These are phyloP conservation scores for Saccharomycopsis hybrid DNA, from an alignment of 1,139 yeast species.

Conservation along the genomic window DNA sequence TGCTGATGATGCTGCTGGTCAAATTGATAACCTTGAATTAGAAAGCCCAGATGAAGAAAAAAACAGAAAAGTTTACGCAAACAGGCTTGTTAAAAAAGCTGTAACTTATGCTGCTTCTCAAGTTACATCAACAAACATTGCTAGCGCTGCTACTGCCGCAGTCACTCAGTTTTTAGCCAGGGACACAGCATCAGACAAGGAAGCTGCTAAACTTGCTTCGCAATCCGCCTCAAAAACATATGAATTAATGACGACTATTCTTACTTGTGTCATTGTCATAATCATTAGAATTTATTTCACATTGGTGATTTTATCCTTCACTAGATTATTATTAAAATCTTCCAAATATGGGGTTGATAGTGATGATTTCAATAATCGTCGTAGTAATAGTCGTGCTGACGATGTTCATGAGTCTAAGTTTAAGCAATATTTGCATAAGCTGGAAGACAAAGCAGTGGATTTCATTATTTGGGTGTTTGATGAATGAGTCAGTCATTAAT, in stretches of 20 bases:
- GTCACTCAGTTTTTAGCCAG: too few species aligned
- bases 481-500: too few species aligned
- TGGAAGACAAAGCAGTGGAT: conserved; percentile 24
- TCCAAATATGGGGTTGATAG: conserved; percentile 30
- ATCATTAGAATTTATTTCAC: conserved; percentile 59
- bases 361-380: conserved; percentile 13
- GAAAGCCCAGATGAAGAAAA: conserved; percentile 1
- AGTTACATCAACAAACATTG: background rate
- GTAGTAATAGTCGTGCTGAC: conserved; percentile 21
- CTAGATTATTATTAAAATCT: conserved; percentile 34
- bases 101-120: too few species aligned
- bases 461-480: conserved; percentile 13
- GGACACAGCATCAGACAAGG: background rate
- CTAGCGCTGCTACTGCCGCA: background rate
- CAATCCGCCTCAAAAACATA: conserved; percentile 66
- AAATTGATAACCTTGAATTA: background rate
- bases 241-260: conserved; percentile 63
- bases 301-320: conserved; percentile 55
- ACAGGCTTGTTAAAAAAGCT: background rate
- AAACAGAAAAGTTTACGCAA: background rate
- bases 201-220: conserved; percentile 23
- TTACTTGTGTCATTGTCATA: conserved; percentile 49
- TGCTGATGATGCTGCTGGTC: conserved; percentile 20
- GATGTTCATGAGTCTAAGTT: conserved; percentile 28
- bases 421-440: conserved; percentile 28